A percentile compares a stretch with the other conserved stretches of the same genome.
Conservation (phyloP, 352 stramenopile genomes). For the Globisporangium polare region DNA sequence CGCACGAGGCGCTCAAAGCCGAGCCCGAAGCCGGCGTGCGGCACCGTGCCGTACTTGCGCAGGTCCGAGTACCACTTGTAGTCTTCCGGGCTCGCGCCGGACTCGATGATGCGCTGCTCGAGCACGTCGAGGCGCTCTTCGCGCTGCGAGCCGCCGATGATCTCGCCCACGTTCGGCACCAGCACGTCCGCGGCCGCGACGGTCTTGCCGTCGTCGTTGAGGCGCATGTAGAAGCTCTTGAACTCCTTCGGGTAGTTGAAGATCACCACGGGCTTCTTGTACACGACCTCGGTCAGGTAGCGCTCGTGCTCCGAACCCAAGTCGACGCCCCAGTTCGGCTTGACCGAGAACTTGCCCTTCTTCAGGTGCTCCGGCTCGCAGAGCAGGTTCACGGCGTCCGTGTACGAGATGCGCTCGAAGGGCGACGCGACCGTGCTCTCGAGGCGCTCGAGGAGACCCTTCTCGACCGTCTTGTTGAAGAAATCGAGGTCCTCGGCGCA, state of each 20-base stretch:
- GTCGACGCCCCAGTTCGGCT: slow-evolving; percentile 93
- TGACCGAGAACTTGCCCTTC: slow-evolving; percentile 86
- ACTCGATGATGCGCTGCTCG: slow-evolving; percentile 60
- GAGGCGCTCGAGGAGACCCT: slow-evolving; percentile 78
- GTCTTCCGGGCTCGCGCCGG: slow-evolving; percentile 72
- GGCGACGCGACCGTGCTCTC: slow-evolving; percentile 38
- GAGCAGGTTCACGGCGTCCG: slow-evolving; percentile 92
- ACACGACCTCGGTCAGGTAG: slow-evolving; percentile 92
- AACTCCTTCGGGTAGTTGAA: slow-evolving; percentile 98
- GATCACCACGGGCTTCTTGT: slow-evolving; percentile 94
- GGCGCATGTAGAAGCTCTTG: slow-evolving; percentile 99
- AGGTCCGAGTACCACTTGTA: slow-evolving; percentile 99
- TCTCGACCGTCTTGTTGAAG: slow-evolving; percentile 93
- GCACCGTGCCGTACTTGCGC: slow-evolving; percentile 95
- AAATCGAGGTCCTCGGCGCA: slow-evolving; percentile 92
- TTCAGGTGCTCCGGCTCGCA: slow-evolving; percentile 77
- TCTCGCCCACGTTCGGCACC: slow-evolving; percentile 95
- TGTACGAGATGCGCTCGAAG: slow-evolving; percentile 91
- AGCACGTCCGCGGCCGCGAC: slow-evolving; percentile 97
- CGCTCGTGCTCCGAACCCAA: slow-evolving; percentile 97
- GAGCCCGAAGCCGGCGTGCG: slow-evolving; percentile 96
- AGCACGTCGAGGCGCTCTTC: slow-evolving; percentile 94
- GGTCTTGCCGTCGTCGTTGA: slow-evolving; percentile 97
- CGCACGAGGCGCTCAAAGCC: slow-evolving; percentile 98
- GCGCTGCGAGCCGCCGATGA: slow-evolving; percentile 97